phyloP scores from a whole-genome alignment of 768 basidiomycete species.

The Cytidiella melzeri region DNA sequence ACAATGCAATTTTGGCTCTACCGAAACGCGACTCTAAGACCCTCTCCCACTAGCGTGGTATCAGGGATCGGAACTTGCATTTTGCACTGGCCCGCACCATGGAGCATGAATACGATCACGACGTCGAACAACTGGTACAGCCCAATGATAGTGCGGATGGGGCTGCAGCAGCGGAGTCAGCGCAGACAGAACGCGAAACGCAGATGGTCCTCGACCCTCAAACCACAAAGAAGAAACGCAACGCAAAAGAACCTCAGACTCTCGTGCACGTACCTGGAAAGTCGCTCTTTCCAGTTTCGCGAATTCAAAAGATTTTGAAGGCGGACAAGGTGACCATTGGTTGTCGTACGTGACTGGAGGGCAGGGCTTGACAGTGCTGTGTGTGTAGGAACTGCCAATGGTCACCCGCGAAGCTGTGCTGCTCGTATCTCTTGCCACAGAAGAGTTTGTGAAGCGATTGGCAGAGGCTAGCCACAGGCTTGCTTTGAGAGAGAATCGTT shows the following conservation, averaged over 20 bases:
- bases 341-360: background rate
- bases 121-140: too few species aligned
- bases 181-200: too few species aligned
- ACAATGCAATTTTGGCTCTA: too few species aligned
- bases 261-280: conserved; percentile 48
- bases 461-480: conserved; percentile 64
- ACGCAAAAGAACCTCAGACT: background rate
- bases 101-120: too few species aligned
- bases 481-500: conserved; percentile 65
- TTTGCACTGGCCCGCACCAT: too few species aligned
- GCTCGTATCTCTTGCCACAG: conserved; percentile 77
- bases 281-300: conserved; percentile 65
- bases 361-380: background rate
- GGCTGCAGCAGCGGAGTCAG: too few species aligned
- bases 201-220: background rate
- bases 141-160: too few species aligned
- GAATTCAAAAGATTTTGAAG: conserved; percentile 81
- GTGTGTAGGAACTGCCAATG: conserved; percentile 61
- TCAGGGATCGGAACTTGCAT: too few species aligned
- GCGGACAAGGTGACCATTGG: conserved; percentile 62
- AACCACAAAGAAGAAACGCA: conserved; percentile 3
- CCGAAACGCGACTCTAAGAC: too few species aligned
- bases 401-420: conserved; percentile 74
- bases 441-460: conserved; percentile 79
- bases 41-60: too few species aligned